Evolutionary conservation across 805 yeast species (phyloP).

Genomic region (Cyberlindnera xylosilytica): DNA sequence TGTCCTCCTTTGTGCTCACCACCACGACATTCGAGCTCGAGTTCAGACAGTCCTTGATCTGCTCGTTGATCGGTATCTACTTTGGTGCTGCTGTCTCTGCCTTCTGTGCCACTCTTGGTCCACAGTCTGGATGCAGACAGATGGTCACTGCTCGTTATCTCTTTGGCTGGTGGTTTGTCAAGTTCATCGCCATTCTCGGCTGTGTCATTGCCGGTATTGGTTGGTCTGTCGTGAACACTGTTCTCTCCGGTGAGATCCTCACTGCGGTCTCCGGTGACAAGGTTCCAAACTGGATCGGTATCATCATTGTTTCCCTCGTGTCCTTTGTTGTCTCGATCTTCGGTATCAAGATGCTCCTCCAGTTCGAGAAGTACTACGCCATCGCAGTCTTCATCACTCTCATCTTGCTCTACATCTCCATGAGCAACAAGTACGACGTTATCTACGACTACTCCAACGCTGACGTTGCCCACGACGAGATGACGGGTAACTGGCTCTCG

Average conservation of each 20-base stretch:
- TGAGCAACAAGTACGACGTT: conserved; percentile 44
- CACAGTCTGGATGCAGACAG: conserved; percentile 85
- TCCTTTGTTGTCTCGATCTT: conserved; percentile 68
- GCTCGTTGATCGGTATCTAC: conserved; percentile 63
- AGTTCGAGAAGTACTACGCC: conserved; percentile 64
- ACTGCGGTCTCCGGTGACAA: conserved; percentile 58
- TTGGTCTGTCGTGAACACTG: conserved; percentile 85
- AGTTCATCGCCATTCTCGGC: conserved; percentile 67
- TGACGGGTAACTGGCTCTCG: conserved; percentile 67
- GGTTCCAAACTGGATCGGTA: conserved; percentile 72
- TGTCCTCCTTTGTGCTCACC: conserved; percentile 79
- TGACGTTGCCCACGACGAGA: conserved; percentile 34
- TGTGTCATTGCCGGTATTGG: conserved; percentile 72
- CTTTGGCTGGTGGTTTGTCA: conserved; percentile 86
- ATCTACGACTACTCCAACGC: conserved; percentile 32
- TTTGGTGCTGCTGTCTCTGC: conserved; percentile 78
- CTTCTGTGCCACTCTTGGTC: conserved; percentile 84
- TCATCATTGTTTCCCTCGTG: conserved; percentile 61
- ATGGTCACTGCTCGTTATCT: conserved; percentile 79
- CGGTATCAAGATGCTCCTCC: conserved; percentile 70
- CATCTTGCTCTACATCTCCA: conserved; percentile 60
- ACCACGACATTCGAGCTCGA: conserved; percentile 69
- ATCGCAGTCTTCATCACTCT: conserved; percentile 68
- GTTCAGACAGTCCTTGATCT: conserved; percentile 56
- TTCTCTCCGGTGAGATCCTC: conserved; percentile 83